A percentile compares a stretch with the other conserved stretches of the same genome.
Conservation (phyloP, 1,284 basidiomycete genomes). For the Fomes fomentarius region DNA sequence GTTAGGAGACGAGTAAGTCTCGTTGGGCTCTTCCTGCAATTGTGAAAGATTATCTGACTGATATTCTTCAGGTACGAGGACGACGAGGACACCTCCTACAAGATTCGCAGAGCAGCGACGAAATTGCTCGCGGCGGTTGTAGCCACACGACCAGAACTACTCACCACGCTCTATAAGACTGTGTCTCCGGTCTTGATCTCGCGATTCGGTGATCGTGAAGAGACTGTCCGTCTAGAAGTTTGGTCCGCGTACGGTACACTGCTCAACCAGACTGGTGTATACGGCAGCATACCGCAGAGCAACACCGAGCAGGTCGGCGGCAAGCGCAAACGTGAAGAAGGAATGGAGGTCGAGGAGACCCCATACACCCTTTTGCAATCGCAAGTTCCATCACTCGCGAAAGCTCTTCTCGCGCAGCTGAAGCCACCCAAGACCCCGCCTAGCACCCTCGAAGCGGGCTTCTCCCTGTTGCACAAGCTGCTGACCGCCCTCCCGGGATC, state of each 20-base stretch:
- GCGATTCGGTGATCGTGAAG: constrained; percentile 93
- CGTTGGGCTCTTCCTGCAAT: background rate
- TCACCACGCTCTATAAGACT: constrained; percentile 78
- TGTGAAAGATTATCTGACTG: background rate
- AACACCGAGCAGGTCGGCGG: constrained; percentile 58
- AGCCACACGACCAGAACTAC: constrained; percentile 85
- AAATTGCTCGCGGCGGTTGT: constrained; percentile 89
- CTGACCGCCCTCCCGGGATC: constrained; percentile 85
- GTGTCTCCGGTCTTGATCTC: constrained; percentile 89
- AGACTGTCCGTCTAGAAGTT: constrained; percentile 93
- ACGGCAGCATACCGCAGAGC: constrained; percentile 60
- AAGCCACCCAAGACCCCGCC: constrained; percentile 79
- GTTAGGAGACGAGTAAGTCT: constrained; percentile 72
- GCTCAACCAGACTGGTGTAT: constrained; percentile 82
- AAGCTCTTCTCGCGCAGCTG: constrained; percentile 84
- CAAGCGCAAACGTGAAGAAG: constrained; percentile 83
- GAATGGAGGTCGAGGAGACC: constrained; percentile 79
- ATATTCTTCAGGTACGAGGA: constrained; percentile 80
- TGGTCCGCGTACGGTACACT: constrained; percentile 86
- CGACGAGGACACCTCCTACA: constrained; percentile 99
- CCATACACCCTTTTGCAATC: constrained; percentile 70
- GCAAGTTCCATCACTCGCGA: constrained; percentile 80
- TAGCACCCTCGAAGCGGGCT: constrained; percentile 84
- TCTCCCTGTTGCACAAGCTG: constrained; percentile 77
- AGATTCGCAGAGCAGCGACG: constrained; percentile 91